Evolutionary conservation across 2,329 filamentous ascomycete genomes (phyloP).

Genomic region (Trichoderma atroviride): DNA sequence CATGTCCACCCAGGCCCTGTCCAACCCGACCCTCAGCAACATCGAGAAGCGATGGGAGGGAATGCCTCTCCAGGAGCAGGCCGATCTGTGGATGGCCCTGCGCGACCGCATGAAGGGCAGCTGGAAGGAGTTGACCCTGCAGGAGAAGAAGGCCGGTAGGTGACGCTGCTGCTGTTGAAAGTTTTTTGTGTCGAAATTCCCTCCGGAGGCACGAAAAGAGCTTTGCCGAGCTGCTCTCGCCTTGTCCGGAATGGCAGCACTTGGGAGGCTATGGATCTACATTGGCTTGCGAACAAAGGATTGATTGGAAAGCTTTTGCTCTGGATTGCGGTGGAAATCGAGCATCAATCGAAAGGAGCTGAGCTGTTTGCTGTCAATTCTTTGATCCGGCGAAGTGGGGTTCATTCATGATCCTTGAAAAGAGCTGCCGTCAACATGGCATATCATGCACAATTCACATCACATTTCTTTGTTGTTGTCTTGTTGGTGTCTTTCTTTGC

Average conservation of each 20-base stretch:
- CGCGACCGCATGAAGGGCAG: constrained; percentile 98
- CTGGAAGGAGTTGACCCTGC: constrained; percentile 91
- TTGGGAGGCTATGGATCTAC: not conserved
- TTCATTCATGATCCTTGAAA: not conserved
- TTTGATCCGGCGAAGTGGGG: not conserved
- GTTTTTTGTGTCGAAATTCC: constrained; percentile 38
- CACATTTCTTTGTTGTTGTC: constrained; percentile 1
- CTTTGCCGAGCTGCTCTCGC: not conserved
- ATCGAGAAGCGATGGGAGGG: constrained; percentile 99
- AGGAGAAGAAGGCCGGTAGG: constrained; percentile 99
- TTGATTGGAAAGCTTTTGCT: not conserved
- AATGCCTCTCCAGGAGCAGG: constrained; percentile 98
- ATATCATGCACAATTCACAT: not conserved
- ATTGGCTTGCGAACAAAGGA: not conserved
- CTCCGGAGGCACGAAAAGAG: constrained; percentile 33
- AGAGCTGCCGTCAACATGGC: constrained; percentile 5
- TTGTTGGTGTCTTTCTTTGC: not conserved
- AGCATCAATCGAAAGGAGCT: not conserved
- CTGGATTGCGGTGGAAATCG: not conserved
- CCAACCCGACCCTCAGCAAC: constrained; percentile 94
- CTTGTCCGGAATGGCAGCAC: not conserved
- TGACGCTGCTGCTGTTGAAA: constrained; percentile 37
- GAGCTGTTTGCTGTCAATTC: not conserved
- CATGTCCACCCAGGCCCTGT: constrained; percentile 85
- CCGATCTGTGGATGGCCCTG: constrained; percentile 97